Evolutionary conservation across 2,329 filamentous ascomycete species (phyloP).

Genomic region (Knoxdaviesia proteae): DNA sequence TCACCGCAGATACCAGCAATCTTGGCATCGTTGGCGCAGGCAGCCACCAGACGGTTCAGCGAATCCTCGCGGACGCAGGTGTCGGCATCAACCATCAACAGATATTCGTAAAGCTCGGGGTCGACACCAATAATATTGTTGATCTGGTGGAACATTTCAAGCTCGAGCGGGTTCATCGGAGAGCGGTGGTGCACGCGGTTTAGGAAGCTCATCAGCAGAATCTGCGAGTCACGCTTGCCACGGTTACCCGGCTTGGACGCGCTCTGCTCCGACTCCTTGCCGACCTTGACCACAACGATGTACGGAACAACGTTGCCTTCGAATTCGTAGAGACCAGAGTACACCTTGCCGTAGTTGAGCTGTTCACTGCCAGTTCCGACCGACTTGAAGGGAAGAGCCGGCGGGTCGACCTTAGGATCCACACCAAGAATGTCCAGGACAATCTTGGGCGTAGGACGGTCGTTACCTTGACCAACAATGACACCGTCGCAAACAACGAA

Average conservation of each 20-base stretch:
- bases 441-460: conserved; percentile 91
- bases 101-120: conserved; percentile 89
- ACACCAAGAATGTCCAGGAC: conserved; percentile 94
- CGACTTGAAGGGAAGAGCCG: conserved; percentile 82
- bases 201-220: conserved; percentile 88
- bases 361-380: conserved; percentile 77
- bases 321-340: conserved; percentile 91
- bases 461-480: conserved; percentile 89
- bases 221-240: conserved; percentile 95
- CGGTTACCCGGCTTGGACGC: conserved; percentile 92
- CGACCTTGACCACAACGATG: conserved; percentile 86
- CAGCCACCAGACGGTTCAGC: conserved; percentile 76
- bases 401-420: conserved; percentile 88
- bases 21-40: conserved; percentile 82
- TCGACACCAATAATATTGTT: conserved; percentile 98
- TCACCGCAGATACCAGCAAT: conserved; percentile 97
- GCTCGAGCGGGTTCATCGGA: conserved; percentile 85
- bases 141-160: conserved; percentile 98
- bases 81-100: conserved; percentile 95
- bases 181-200: conserved; percentile 90
- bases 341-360: conserved; percentile 96
- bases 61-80: conserved; percentile 85
- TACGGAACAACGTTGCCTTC: conserved; percentile 97
- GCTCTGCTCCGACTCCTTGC: conserved; percentile 82
- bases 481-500: conserved; percentile 94